A percentile compares a stretch with the other conserved stretches of the same genome.
phyloP scores from a whole-genome alignment of 768 basidiomycete genomes.

The Tulasnella sp. region DNA sequence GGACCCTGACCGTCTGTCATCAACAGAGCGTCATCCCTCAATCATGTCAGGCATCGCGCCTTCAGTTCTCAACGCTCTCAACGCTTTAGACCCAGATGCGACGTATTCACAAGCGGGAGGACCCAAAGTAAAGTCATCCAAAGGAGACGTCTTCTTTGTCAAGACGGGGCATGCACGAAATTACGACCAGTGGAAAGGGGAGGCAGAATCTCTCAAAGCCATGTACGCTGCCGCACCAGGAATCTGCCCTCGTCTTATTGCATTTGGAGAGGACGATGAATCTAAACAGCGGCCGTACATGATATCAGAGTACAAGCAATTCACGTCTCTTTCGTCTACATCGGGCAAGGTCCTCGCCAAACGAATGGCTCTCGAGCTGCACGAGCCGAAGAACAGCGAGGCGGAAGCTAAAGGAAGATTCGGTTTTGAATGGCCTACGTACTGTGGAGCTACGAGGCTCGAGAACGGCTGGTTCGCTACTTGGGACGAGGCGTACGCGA shows the following conservation, averaged over 20 bases:
- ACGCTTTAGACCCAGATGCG: constrained; percentile 55
- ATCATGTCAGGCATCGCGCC: constrained; percentile 36
- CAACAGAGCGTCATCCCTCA: constrained; percentile 15
- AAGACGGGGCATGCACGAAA: constrained; percentile 61
- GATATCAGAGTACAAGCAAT: constrained; percentile 72
- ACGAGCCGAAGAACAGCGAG: constrained; percentile 45
- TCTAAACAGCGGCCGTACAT: constrained; percentile 57
- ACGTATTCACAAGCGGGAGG: constrained; percentile 50
- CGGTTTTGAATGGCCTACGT: constrained; percentile 75
- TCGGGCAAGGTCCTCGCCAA: constrained; percentile 59
- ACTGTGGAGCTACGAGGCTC: constrained; percentile 71
- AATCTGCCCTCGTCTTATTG: constrained; percentile 57
- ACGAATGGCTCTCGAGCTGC: constrained; percentile 69
- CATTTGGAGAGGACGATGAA: constrained; percentile 52
- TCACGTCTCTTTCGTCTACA: constrained; percentile 52
- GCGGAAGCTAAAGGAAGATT: constrained; percentile 50
- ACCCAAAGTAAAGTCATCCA: constrained; percentile 56
- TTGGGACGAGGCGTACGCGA: constrained; percentile 71
- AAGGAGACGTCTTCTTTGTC: constrained; percentile 63
- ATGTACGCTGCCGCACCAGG: constrained; percentile 69
- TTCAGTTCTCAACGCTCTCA: constrained; percentile 52
- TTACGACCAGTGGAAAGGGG: constrained; percentile 67
- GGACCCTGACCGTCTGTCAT: constrained; percentile 18
- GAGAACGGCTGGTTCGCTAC: constrained; percentile 72
- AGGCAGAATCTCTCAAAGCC: constrained; percentile 67